Base-by-base conservation (phyloP, 768 basidiomycete species). In the Lyophyllum atratum region DNA sequence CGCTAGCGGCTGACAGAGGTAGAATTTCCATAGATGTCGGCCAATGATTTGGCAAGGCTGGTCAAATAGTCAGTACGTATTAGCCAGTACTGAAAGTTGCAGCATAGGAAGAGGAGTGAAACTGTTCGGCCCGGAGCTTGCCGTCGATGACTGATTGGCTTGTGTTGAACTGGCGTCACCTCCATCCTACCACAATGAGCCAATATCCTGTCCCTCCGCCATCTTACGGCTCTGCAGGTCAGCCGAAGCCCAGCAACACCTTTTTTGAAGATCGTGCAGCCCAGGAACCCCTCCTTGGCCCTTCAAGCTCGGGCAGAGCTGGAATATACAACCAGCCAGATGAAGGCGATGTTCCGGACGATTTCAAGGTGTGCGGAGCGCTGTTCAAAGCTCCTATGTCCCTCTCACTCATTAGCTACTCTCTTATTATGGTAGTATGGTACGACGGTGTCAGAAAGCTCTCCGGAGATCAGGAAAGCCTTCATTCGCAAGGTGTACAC, bases 401-500 rank as follows among this genome's bases (percentile, higher is more conserved):
- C 14, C 34, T 19, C 40, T n/a, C 43, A 6, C 14, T n/a, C 11
- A 21, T 59, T 56, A 1, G 24, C n/a, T 58, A 55, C 49, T 47
- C 50, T 49, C 58, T 54, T 52, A 19, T 19, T 22, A 15, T 42
- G 40, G 40, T 56, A 92, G 91, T 93, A 93, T 66, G 92, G 92
- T 1, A 85, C 88, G 1, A 85, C 85, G 1, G 92, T 93, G 14
- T 82, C 85, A 1, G 92, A 93, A 58, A 89, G 89, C 58, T 82
- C 89, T 11, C 71, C 79, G 3, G 88, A 93, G 66, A 89, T 98
- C 66, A 80, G 93, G 51, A 82, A 85, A 60, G 92, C 87, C 5
- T 98, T 98, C 72, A 79, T 98, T 54, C 83, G 93, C 69, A 97
- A 97, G 78, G 90, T 94, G 33, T 96, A 93, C 73, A 85, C 83